Evolutionary conservation across 768 basidiomycete species (phyloP).

Genomic region (Psilocybe cubensis): DNA sequence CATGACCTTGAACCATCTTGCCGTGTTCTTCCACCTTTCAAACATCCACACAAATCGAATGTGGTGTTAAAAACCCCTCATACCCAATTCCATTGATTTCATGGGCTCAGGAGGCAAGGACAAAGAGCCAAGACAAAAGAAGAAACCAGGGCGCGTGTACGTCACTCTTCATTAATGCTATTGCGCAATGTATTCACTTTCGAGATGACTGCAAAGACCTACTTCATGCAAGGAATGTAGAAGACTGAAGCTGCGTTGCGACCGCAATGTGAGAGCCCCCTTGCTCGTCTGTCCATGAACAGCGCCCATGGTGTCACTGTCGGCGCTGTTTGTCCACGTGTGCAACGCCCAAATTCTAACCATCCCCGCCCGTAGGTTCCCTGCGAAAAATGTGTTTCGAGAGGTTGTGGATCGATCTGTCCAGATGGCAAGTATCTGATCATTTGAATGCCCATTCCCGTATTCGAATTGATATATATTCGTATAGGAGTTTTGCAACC

Average conservation of each 20-base stretch:
- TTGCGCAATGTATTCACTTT: slow-evolving; percentile 28
- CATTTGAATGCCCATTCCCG: slow-evolving; percentile 1
- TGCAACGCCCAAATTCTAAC: slow-evolving; percentile 6
- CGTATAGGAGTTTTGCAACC: slow-evolving; percentile 53
- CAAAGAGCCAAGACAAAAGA: slow-evolving; percentile 30
- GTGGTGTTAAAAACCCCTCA: background rate
- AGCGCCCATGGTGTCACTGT: slow-evolving; percentile 11
- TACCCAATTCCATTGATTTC: background rate
- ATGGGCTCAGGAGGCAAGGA: slow-evolving; percentile 28
- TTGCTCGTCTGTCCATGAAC: slow-evolving; percentile 16
- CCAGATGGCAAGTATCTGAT: slow-evolving; percentile 60
- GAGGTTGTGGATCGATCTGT: slow-evolving; percentile 77
- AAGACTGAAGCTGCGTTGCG: slow-evolving; percentile 68
- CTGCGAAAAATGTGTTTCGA: slow-evolving; percentile 76
- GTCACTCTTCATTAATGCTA: slow-evolving; percentile 12
- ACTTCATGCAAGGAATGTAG: slow-evolving; percentile 57
- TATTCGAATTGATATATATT: background rate
- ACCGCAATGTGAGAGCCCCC: slow-evolving; percentile 53
- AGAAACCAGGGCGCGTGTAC: slow-evolving; percentile 35
- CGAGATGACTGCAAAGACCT: slow-evolving; percentile 44
- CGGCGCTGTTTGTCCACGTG: slow-evolving; percentile 18
- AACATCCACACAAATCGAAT: slow-evolving; percentile 6
- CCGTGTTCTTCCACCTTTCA: background rate
- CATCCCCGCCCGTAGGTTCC: slow-evolving; percentile 52
- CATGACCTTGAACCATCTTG: background rate